Evolutionary conservation across 2,329 filamentous ascomycete species (phyloP).

Genomic region (Hymenoscyphus fructigenus): DNA sequence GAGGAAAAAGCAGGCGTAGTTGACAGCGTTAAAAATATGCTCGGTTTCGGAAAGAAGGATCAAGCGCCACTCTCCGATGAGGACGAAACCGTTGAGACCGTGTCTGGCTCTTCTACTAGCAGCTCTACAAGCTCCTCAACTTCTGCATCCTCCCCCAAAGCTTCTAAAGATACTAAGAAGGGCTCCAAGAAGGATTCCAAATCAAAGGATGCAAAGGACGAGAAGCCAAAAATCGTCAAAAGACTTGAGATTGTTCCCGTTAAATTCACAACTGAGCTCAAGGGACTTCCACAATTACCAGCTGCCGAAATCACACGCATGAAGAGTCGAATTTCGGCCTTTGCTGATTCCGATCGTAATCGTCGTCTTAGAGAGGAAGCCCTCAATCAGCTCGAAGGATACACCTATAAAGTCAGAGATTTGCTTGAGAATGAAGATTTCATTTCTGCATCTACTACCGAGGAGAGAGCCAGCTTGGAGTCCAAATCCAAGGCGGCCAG

Average conservation of each 20-base stretch:
- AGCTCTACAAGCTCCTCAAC: slow-evolving; percentile 50
- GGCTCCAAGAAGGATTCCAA: slow-evolving; percentile 16
- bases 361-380: slow-evolving; percentile 79
- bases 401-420: slow-evolving; percentile 85
- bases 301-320: slow-evolving; percentile 33
- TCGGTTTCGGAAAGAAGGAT: slow-evolving; percentile 90
- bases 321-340: slow-evolving; percentile 71
- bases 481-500: slow-evolving; percentile 67
- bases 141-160: slow-evolving; percentile 31
- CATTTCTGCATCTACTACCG: slow-evolving; percentile 65
- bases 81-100: slow-evolving; percentile 43
- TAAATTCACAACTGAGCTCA: slow-evolving; percentile 30
- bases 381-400: slow-evolving; percentile 89
- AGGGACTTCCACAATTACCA: slow-evolving; percentile 33
- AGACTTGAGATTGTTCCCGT: slow-evolving; percentile 35
- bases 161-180: slow-evolving; percentile 16
- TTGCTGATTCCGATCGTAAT: slow-evolving; percentile 80
- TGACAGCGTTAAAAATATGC: slow-evolving; percentile 92
- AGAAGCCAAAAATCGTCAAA: slow-evolving; percentile 29
- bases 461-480: slow-evolving; percentile 66
- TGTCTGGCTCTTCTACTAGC: slow-evolving; percentile 37
- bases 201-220: slow-evolving; percentile 16
- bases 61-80: slow-evolving; percentile 68
- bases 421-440: slow-evolving; percentile 77
- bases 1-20: slow-evolving; percentile 79